These are phyloP conservation scores for Cercophora newfieldiana DNA, from an alignment of 495 filamentous ascomycete species.

Conservation along the genomic window DNA sequence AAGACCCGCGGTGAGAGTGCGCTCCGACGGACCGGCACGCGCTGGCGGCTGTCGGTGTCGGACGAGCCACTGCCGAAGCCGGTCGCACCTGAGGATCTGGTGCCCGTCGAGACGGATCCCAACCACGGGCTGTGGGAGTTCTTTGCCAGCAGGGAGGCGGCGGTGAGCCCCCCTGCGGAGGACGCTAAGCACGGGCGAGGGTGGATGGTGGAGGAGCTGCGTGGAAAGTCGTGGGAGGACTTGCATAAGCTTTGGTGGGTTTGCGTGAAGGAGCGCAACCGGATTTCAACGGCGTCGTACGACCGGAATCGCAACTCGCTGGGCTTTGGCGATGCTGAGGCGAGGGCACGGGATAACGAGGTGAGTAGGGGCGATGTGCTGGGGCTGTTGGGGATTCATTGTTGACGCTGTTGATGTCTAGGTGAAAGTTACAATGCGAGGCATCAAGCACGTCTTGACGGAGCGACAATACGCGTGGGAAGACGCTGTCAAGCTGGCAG, in stretches of 20 bases:
- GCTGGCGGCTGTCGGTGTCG: slow-evolving; percentile 65
- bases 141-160: slow-evolving; percentile 66
- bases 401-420: slow-evolving; percentile 30
- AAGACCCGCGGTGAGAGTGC: slow-evolving; percentile 77
- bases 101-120: slow-evolving; percentile 57
- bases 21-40: slow-evolving; percentile 73
- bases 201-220: slow-evolving; percentile 87
- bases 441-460: slow-evolving; percentile 80
- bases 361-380: slow-evolving; percentile 49
- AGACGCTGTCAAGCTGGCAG: slow-evolving; percentile 71
- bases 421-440: slow-evolving; percentile 70
- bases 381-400: neutral
- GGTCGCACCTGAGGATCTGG: slow-evolving; percentile 62
- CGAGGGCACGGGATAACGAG: slow-evolving; percentile 54
- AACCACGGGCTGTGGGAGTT: slow-evolving; percentile 95
- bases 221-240: slow-evolving; percentile 89
- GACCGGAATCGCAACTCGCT: slow-evolving; percentile 65
- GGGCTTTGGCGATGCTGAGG: slow-evolving; percentile 68
- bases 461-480: slow-evolving; percentile 91
- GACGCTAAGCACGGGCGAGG: slow-evolving; percentile 68
- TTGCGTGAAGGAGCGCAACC: slow-evolving; percentile 89
- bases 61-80: slow-evolving; percentile 76
- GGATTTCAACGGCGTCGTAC: slow-evolving; percentile 71
- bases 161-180: slow-evolving; percentile 67
- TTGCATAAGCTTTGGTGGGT: slow-evolving; percentile 93